These are phyloP conservation scores for Bromus sterilis DNA, from an alignment of 176 grass and related monocot genomes.

Conservation along the genomic window DNA sequence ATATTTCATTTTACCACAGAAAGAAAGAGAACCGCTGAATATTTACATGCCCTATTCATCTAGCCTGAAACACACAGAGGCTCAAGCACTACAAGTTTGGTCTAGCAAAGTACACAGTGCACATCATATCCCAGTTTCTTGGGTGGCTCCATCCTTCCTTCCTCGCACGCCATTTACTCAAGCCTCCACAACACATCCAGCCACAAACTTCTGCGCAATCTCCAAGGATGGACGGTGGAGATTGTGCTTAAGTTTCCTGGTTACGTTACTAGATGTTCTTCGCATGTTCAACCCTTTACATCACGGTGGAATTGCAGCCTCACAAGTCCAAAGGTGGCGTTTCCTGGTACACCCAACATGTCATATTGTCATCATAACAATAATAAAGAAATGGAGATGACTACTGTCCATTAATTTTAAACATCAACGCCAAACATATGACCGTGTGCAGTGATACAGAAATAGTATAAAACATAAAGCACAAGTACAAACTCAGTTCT, in stretches of 20 bases:
- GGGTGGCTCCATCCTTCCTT: background rate
- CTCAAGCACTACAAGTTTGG: background rate
- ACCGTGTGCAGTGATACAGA: too few relatives aligned
- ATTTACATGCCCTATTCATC: background rate
- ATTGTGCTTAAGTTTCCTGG: too few relatives aligned
- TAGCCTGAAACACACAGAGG: background rate
- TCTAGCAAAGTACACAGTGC: background rate
- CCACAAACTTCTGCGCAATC: background rate
- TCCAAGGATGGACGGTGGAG: background rate
- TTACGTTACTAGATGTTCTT: too few relatives aligned
- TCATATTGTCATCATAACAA: too few relatives aligned
- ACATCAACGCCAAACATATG: too few relatives aligned
- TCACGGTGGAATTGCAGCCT: background rate
- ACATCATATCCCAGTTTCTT: background rate
- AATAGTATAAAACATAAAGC: too few relatives aligned
- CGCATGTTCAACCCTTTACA: background rate
- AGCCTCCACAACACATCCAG: background rate
- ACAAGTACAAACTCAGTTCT: too few relatives aligned
- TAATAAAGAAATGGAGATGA: too few relatives aligned
- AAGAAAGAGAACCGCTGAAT: background rate
- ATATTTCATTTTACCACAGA: background rate
- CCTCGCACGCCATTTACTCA: background rate
- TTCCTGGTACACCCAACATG: too few relatives aligned
- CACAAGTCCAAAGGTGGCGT: conserved; percentile 36
- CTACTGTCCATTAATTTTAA: too few relatives aligned